phyloP scores from a whole-genome alignment of 163 green algal species.

The Scenedesmus sp. region DNA sequence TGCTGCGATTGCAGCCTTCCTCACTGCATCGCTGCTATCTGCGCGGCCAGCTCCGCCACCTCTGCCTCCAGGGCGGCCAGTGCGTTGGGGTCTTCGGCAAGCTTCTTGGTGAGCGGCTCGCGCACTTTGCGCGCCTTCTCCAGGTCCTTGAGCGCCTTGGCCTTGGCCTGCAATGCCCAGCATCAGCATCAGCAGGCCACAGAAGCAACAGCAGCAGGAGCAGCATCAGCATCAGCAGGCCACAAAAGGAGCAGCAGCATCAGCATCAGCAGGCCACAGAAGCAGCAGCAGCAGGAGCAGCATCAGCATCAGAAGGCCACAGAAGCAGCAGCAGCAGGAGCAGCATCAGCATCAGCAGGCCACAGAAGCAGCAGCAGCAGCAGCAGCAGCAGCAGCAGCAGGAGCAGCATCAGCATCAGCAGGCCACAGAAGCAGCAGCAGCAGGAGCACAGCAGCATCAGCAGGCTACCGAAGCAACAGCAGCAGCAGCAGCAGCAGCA shows the following conservation, averaged over 20 bases:
- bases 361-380: background rate
- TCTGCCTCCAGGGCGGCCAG: slow-evolving; percentile 68
- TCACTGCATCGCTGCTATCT: slow-evolving; percentile 58
- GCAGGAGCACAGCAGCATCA: background rate
- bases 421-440: background rate
- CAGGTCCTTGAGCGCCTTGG: slow-evolving; percentile 84
- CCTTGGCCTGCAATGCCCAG: slow-evolving; percentile 72
- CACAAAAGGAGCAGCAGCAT: no score
- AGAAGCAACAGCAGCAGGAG: background rate
- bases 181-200: background rate
- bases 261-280: background rate
- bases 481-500: background rate
- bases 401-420: slow-evolving; percentile 56
- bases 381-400: background rate
- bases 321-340: background rate
- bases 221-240: background rate
- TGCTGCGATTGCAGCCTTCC: background rate
- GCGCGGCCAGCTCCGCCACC: slow-evolving; percentile 62
- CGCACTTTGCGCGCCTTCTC: slow-evolving; percentile 83
- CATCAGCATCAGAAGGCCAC: background rate
- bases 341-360: background rate
- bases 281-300: background rate
- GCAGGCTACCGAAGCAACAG: background rate
- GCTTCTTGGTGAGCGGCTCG: slow-evolving; percentile 81
- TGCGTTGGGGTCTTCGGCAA: slow-evolving; percentile 72